Base-by-base conservation (phyloP, 2,329 filamentous ascomycete genomes). In the Tolypocladium tropicale region DNA sequence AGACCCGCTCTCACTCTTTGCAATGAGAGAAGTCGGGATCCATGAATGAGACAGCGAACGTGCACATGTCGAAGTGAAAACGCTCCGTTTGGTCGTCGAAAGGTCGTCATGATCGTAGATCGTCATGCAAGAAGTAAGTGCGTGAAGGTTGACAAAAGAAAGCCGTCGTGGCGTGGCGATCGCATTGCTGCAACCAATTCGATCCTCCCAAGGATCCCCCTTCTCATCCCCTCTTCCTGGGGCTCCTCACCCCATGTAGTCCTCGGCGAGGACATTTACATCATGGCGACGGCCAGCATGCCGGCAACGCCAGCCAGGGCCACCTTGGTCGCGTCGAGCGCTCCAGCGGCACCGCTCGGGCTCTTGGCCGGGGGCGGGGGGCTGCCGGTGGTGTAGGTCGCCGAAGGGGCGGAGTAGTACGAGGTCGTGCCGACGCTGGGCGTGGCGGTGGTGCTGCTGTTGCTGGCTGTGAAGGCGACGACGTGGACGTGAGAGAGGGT, bases 291-390 rank as follows among this genome's bases (percentile, higher is more conserved):
- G 51, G 72, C 72, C n/a, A 78, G 64, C 61, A 80, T 74, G 54
- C 78, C 79, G 48, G 74, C 74, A 50, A 80, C 63, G 53, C 76
- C 79, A n/a, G 74, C 77, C 41, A 79, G 62, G 36, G 74, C 76
- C 14, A 80, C 64, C 50, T 74, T 72, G 53, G 72, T 69, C 18
- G 73, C 74, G 48, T 74, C 70, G 46, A 81, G 67, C 25, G 72
- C 70, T 28, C 69, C 65, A n/a, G 69, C 78, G 58, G 73, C 76
- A 63, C 68, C 76, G 28, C 54, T 66, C 66, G 57, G 72, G 71
- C 43, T 18, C 28, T 70, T 67, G n/a, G 72, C 65, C 50, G 70
- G 66, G 34, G 65, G 61, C 28, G 70, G 62, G 6, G 71, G 63
- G 46, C 68, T 65, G 39, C 55, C 60, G 41, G 57, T 61, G 21